Evolutionary conservation across 106 monocot species (phyloP), one percentile per base, ranked within the genome.

Genomic region (Platanthera zijinensis): DNA sequence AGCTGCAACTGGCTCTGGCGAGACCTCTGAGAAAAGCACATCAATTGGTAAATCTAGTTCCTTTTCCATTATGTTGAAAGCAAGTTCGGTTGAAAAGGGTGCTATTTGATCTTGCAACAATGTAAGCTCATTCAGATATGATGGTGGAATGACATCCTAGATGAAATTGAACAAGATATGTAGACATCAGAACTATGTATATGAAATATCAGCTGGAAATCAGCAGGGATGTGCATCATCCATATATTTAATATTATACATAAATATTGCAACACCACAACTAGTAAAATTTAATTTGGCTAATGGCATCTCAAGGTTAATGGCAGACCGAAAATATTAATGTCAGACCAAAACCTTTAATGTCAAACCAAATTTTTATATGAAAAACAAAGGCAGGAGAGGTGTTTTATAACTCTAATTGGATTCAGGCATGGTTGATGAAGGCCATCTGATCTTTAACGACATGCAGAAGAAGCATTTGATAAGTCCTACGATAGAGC

Each of bases 141-240:
- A 83, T 71, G 97, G 97, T 80, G 97, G 91, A 80, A 97, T 91
- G 50, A 97, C 94, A 86, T 97, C 97, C 97, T 97, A 77, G 3
- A 78, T 52, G 56, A 85, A 70, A 50, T 54, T 17, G 19, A 72
- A 32, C 5, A 48, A 76, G 59, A 59, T 14, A 15, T 75, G 12
- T 28, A 30, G 54, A 56, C 22, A 51, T 54, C 21, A 75, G 56
- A 57, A 45, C 10, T 57, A 30, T 15, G 13, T 15, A 53, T 32
- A n/a, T 6, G 18, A n/a, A 62, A 1, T 57, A 9, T 7, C 15
- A n/a, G 53, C 7, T n/a, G 5, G n/a, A 19, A 57, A 18, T 19
- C 18, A 6, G n/a, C 17, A 10, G 48, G 10, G 17, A 51, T 12
- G 66, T 30, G 66, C 28, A 66, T 66, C 30, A 22, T 67, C 8